Percentiles rank a stretch among this genome's conserved stretches.
These are phyloP conservation scores for Perilla frutescens DNA, from an alignment of 257 asterid species.

Conservation along the genomic window DNA sequence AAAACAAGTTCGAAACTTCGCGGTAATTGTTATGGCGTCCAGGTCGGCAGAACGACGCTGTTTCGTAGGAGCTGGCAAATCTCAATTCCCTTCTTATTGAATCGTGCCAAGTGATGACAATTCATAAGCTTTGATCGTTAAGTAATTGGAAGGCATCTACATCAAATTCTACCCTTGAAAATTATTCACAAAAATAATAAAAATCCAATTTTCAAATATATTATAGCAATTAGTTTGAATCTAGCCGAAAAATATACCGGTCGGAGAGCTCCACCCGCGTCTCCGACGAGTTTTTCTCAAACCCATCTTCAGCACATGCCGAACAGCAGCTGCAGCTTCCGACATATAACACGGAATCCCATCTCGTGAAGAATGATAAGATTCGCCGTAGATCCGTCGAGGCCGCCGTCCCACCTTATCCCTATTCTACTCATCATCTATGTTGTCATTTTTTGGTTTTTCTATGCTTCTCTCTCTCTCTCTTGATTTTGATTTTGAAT, in stretches of 20 bases:
- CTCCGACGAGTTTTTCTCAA: conserved; percentile 66
- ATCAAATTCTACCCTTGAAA: not conserved
- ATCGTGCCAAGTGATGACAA: not conserved
- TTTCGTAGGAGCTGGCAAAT: not conserved
- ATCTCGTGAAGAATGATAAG: conserved; percentile 61
- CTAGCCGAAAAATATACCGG: conserved; percentile 51
- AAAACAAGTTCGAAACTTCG: too few species aligned
- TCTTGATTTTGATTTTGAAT: not conserved
- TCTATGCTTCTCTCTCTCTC: conserved; percentile 37
- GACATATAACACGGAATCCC: conserved; percentile 54
- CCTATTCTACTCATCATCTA: conserved; percentile 66
- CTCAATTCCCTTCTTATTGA: too few species aligned
- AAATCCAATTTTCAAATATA: too few species aligned
- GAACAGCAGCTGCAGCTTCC: conserved; percentile 51
- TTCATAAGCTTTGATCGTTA: not conserved
- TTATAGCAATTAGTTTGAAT: not conserved
- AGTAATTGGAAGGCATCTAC: not conserved
- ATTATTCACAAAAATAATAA: not conserved
- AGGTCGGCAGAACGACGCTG: not conserved
- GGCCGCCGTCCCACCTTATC: conserved; percentile 63
- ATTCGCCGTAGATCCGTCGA: conserved; percentile 73
- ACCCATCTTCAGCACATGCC: conserved; percentile 22
- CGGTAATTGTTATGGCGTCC: not conserved
- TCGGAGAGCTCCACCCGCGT: conserved; percentile 63
- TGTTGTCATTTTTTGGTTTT: conserved; percentile 65